phyloP scores from a whole-genome alignment of 2,329 filamentous ascomycete species.

The Alternaria metachromatica region DNA sequence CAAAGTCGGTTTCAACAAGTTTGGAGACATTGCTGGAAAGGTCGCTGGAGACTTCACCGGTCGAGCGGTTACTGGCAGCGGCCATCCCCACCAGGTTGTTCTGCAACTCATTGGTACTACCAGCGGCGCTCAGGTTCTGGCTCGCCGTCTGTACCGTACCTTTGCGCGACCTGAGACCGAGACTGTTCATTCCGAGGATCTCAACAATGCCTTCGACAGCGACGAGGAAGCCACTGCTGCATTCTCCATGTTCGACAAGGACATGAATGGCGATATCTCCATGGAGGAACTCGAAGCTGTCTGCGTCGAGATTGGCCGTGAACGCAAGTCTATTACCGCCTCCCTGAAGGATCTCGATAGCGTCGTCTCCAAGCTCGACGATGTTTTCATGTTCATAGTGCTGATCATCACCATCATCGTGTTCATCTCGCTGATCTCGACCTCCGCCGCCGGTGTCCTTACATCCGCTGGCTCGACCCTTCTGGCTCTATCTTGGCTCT shows the following conservation, averaged over 20 bases:
- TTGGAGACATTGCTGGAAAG: conserved; percentile 83
- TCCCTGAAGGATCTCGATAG: conserved; percentile 95
- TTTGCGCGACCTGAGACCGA: conserved; percentile 78
- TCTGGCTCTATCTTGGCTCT: conserved; percentile 90
- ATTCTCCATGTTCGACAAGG: conserved; percentile 93
- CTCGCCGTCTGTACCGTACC: conserved; percentile 85
- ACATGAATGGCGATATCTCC: conserved; percentile 94
- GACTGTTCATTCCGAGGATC: conserved; percentile 77
- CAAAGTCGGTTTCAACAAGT: conserved; percentile 75
- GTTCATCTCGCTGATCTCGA: conserved; percentile 87
- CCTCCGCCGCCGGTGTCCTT: conserved; percentile 88
- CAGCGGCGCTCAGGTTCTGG: conserved; percentile 78
- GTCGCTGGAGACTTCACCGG: conserved; percentile 94
- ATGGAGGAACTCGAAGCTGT: conserved; percentile 94
- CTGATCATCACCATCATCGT: conserved; percentile 81
- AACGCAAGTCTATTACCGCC: conserved; percentile 93
- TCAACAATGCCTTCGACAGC: conserved; percentile 78
- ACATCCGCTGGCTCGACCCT: conserved; percentile 86
- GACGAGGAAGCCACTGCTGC: conserved; percentile 87
- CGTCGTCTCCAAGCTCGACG: conserved; percentile 87
- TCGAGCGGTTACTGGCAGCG: conserved; percentile 69
- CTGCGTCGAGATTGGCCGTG: conserved; percentile 91
- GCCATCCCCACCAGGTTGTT: conserved; percentile 84
- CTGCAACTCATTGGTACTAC: conserved; percentile 77
- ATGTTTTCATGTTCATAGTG: conserved; percentile 88